phyloP scores from a whole-genome alignment of 345 rosid genomes.

The Ricinus communis region DNA sequence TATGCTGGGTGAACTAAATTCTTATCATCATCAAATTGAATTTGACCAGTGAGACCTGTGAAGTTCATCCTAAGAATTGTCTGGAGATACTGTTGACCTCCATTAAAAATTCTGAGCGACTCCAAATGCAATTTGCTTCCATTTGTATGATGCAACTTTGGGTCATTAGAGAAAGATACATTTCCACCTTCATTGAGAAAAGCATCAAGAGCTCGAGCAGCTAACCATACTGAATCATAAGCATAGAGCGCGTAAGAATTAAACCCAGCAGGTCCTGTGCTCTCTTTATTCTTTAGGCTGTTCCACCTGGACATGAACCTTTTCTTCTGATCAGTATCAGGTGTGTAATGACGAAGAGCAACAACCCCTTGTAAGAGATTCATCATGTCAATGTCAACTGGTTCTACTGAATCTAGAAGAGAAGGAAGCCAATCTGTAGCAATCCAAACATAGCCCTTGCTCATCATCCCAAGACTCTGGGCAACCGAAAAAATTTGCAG shows the following conservation, averaged over 20 bases:
- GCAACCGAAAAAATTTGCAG: constrained; percentile 63
- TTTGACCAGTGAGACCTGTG: constrained; percentile 68
- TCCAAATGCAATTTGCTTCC: constrained; percentile 51
- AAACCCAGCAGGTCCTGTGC: constrained; percentile 30
- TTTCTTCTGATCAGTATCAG: constrained; percentile 56
- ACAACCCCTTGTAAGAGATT: constrained; percentile 84
- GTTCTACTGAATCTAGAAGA: constrained; percentile 57
- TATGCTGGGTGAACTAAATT: constrained; percentile 66
- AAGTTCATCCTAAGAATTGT: constrained; percentile 54
- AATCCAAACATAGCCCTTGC: constrained; percentile 82
- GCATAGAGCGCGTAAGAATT: constrained; percentile 85
- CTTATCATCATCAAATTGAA: constrained; percentile 56
- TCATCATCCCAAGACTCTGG: constrained; percentile 67
- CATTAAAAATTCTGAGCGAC: constrained; percentile 62
- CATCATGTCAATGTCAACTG: constrained; percentile 40
- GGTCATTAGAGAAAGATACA: constrained; percentile 67
- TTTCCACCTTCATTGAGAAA: constrained; percentile 61
- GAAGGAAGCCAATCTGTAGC: constrained; percentile 95
- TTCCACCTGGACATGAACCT: constrained; percentile 55
- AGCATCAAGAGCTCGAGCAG: constrained; percentile 69
- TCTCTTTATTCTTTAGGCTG: constrained; percentile 40
- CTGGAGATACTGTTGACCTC: constrained; percentile 68
- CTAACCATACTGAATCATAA: constrained; percentile 93
- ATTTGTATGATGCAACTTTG: constrained; percentile 43
- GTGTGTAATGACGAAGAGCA: constrained; percentile 76